Percentiles rank a stretch among this genome's conserved stretches.
Conservation (phyloP, 2,329 filamentous ascomycete species). For the Colletotrichum magnum region DNA sequence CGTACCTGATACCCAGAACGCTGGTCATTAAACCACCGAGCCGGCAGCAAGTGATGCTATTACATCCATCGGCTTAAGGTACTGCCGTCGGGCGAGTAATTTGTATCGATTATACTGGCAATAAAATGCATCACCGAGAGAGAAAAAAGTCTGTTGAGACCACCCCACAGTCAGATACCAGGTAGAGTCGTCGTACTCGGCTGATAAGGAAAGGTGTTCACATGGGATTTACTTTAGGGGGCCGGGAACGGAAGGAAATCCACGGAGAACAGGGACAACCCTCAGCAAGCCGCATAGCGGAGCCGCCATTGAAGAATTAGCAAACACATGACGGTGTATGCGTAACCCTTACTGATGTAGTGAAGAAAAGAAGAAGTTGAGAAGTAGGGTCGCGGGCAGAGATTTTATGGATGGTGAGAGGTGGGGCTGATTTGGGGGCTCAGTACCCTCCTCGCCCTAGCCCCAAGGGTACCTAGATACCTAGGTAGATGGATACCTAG, state of each 20-base stretch:
- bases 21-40: too few relatives aligned
- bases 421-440: conserved; percentile 26
- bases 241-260: conserved; percentile 71
- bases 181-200: conserved; percentile 54
- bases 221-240: conserved; percentile 59
- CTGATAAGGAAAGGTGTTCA: conserved; percentile 64
- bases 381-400: conserved; percentile 34
- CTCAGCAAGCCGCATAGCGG: conserved; percentile 70
- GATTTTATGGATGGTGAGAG: conserved; percentile 35
- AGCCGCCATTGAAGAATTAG: conserved; percentile 61
- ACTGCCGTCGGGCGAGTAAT: too few relatives aligned
- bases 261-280: conserved; percentile 60
- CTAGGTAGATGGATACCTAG: too few relatives aligned
- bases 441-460: not conserved
- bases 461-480: not conserved
- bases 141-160: conserved; percentile 56
- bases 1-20: too few relatives aligned
- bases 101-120: not conserved
- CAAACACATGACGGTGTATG: conserved; percentile 68
- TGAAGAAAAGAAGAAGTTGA: conserved; percentile 52
- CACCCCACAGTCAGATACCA: conserved; percentile 68
- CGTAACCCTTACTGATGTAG: conserved; percentile 60
- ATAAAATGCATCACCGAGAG: not conserved
- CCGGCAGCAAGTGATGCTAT: too few relatives aligned
- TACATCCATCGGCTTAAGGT: too few relatives aligned